Base-by-base conservation (phyloP, 2,329 filamentous ascomycete species). In the Mariannaea sp. region DNA sequence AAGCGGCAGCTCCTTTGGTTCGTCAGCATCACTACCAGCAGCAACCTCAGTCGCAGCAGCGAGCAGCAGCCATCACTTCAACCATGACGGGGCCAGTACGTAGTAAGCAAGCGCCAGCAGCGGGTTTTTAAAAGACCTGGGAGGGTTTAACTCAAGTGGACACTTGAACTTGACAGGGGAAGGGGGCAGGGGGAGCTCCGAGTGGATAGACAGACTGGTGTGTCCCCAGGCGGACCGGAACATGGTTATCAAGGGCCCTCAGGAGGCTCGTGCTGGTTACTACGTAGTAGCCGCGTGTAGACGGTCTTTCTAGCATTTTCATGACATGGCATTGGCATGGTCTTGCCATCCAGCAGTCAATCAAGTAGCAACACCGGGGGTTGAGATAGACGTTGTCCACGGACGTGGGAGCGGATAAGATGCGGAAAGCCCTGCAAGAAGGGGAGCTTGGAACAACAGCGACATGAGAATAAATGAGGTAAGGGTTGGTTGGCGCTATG, bases 201-300 rank as follows among this genome's bases (percentile, higher is more conserved):
- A 51, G 41, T 51, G 49, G 49, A 44, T 32, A 35, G 49, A 49
- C 12, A 38, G 19, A 17, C 16, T 14, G 32, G 19, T 24, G 22
- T 24, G 22, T 24, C 22, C 22, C 22, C 22, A 24, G 22, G 22
- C 5, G 22, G 22, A n/a, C n/a, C 22, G 22, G 14, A 35, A 13
- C 14, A 12, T 5, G 26, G 14, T 5, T 14, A 46, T 27, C 36
- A 24, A 38, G 35, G 22, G 26, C 30, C 19, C 20, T 20, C 24
- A 53, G 16, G 39, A 58, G 32, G 36, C 46, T 49, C 35, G 54
- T 60, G 48, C 49, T 48, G 58, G 50, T 41, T 42, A 52, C 58
- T 41, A n/a, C n/a, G n/a, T n/a, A n/a, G n/a, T n/a, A 24, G 22
- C 22, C 22, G 22, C 22, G 22, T 24, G 22, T 8, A 24, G 5